Base-by-base conservation (phyloP, 352 stramenopile genomes). In the Nothophytophthora sp. region DNA sequence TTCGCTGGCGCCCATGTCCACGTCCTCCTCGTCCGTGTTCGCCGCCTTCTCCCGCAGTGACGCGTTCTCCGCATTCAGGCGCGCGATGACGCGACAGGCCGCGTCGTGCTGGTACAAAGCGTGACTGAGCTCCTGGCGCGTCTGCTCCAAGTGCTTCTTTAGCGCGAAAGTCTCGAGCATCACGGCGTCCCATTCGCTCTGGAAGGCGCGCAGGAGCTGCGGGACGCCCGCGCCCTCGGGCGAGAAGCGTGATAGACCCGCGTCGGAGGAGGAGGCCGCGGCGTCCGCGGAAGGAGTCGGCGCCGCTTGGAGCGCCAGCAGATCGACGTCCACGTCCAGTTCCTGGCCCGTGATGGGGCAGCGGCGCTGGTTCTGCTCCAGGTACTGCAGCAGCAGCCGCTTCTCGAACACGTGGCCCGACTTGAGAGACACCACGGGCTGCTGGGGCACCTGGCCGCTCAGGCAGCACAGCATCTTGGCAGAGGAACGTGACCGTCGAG, bases 31-130 rank as follows among this genome's bases (percentile, higher is more conserved):
- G 20, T 73, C 59, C 0, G 20, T 27, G 8, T 53, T 35, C 23
- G 51, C 45, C 5, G 74, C 47, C 22, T 80, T 65, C 16, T 65
- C 29, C 39, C 76, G 76, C 15, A 90, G 63, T 32, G 74, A 47
- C 13, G 72, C 68, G 54, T 86, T 87, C 40, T 92, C 96, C 23
- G 72, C 73, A 38, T 90, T 89, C 7, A 99, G 55, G 13, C 96
- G 76, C 19, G 96, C 95, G 54, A 99, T 97, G 19, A 99, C 96
- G 52, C 95, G 83, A 43, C 96, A 96, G 8, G 95, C 95, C 6
- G 96, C 96, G 72, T 99, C 96, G 65, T 98, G 95, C 76, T 99
- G 95, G 75, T 98, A 98, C 44, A 99, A 70, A 15, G 96, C 93
- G 42, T 97, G 89, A 42, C 79, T 95, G 6, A 99, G 76, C 66